Base-by-base conservation (phyloP, 2,329 filamentous ascomycete species). In the Huntiella moniliformis region DNA sequence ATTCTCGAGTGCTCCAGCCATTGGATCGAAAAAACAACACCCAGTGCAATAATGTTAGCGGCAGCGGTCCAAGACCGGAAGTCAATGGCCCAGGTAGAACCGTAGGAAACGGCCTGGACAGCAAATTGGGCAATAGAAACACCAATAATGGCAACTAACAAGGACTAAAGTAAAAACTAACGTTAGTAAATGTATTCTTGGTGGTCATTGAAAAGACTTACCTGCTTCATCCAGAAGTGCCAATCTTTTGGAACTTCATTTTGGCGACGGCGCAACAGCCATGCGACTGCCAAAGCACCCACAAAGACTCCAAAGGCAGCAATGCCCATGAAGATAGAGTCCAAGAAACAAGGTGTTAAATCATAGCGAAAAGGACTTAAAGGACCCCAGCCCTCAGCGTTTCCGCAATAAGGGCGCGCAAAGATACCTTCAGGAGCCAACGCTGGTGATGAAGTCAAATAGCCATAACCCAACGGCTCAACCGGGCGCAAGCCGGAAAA, bases 311-410 rank as follows among this genome's bases (percentile, higher is more conserved):
- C 87, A 64, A 80, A 92, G 11, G 69, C 70, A 6, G 84, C 83
- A 22, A 94, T 82, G 1, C 71, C 64, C 32, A 82, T 75, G 49
- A 96, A 74, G 75, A 84, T 87, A 16, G 93, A 74, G 60, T 98
- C 92, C 56, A 96, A 77, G 59, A 98, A 98, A 67, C 91, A 98
- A 36, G 91, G 88, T 12, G 91, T 96, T 56, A 98, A 86, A 64
- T 98, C 91, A 62, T 85, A 95, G 60, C 88, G 73, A 53, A 77
- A 70, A 33, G 79, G 77, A 62, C 86, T 95, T 58, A 98, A 59
- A 16, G 91, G 91, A 1, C 92, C 92, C 91, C 91, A 98, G 56
- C 91, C 92, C 63, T 96, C 88, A 46, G 70, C 67, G 63, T 94
- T 91, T 60, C 81, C 76, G 64, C 88, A 96, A 61, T 95, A 67